These are phyloP conservation scores for Neospora caninum DNA, from an alignment of 169 alveolate species.

Conservation along the genomic window DNA sequence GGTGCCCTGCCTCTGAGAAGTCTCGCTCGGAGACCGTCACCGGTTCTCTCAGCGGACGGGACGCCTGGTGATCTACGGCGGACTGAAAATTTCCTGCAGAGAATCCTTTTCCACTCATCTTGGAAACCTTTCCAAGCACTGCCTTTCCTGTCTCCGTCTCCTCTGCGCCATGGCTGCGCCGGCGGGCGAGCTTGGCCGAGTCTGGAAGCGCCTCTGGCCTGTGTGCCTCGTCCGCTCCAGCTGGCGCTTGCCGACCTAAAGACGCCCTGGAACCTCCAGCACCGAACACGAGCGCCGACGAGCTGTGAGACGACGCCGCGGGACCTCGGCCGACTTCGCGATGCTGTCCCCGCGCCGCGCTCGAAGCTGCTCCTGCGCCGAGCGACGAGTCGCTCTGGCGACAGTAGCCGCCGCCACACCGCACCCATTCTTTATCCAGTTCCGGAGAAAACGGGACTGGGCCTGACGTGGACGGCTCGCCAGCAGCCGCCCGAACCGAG, in stretches of 20 bases:
- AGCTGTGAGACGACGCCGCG: not conserved
- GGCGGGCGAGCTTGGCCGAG: not conserved
- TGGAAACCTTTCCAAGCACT: not conserved
- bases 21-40: not conserved
- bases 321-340: not conserved
- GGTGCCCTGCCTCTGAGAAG: not conserved
- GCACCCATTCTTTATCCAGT: not conserved
- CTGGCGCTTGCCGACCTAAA: not conserved
- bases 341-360: not conserved
- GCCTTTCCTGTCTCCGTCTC: not conserved
- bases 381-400: not conserved
- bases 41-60: not conserved
- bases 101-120: not conserved
- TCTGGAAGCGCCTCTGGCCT: not conserved
- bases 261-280: not conserved
- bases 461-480: not conserved
- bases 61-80: not conserved
- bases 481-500: not conserved
- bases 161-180: not conserved
- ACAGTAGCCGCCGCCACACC: conserved; percentile 29
- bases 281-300: not conserved
- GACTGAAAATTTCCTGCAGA: not conserved
- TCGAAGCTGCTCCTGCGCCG: not conserved
- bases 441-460: not conserved
- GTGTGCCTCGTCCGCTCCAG: not conserved